Evolutionary conservation across 495 filamentous ascomycete genomes (phyloP), one percentile per base, ranked within the genome.

Genomic region (Amniculicola lignicola): DNA sequence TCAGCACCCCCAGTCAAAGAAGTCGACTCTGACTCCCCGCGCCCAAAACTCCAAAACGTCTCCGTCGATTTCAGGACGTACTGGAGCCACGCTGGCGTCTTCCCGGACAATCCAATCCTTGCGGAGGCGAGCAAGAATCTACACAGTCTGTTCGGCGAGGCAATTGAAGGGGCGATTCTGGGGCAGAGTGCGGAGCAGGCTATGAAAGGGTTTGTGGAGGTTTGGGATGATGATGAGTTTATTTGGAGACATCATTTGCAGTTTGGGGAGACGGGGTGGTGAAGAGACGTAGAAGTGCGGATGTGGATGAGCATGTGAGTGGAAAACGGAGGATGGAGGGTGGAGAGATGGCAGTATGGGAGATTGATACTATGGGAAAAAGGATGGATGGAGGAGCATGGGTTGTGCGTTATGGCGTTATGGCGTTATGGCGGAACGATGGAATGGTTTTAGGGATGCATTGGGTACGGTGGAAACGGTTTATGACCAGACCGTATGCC

Each of bases 191-290:
- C 54, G 38, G 31, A 48, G 14, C 50, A 45, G 6, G 49, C 54
- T 16, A 63, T 63, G 60, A 39, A 38, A 1, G 48, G 51, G 4
- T 59, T 50, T 27, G 37, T 35, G 7, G 38, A 51, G 10, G 49
- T 55, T 0, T 63, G 60, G 54, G 45, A 50, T 16, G 48, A 36
- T 3, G 49, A 48, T 28, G 44, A 59, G 23, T 2, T 9, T 12
- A n/a, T 9, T 10, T 63, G 54, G 54, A 42, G 55, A 15, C 51
- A 54, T 40, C 50, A 59, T 44, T 31, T 63, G 37, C 36, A 40
- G 10, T 63, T 42, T 29, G 37, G 29, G 12, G n/a, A 14, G n/a
- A 51, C 46, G 4, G 46, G 38, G 2, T 58, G 54, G 54, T 58
- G 44, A 57, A 21, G n/a, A n/a, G n/a, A n/a, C n/a, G n/a, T n/a